Evolutionary conservation across 2,329 filamentous ascomycete species (phyloP), one percentile per base, ranked within the genome.

Genomic region (Nothopassalora personata): DNA sequence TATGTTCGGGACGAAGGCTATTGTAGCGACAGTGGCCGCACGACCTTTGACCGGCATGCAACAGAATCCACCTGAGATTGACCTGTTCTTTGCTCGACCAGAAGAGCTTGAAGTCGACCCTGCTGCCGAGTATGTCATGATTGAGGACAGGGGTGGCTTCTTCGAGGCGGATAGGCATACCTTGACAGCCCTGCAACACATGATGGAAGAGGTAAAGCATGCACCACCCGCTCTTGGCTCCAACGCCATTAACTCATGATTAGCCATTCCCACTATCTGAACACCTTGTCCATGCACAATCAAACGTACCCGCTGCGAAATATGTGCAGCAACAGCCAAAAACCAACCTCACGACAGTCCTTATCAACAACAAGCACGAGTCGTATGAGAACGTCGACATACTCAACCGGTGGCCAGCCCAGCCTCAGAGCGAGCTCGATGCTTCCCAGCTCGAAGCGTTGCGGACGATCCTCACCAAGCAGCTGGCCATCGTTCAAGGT

Each of bases 401-500:
- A 9, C 68, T 87, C 0, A 65, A 78, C 2, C 64, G 74, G 0
- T 87, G 85, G 80, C 86, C 85, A 0, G 56, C 60, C 1, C 60
- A 71, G 15, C 72, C 76, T 1, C 64, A 77, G 1, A 77, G 76
- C 31, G 73, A 71, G 2, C 79, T 96, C 8, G 91, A 96, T 66
- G 68, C 73, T 0, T 91, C 89, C 0, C 92, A 97, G 69, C 80
- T 85, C 45, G 72, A 75, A 3, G 91, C 90, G 0, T 78, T 94
- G 0, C 75, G 81, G 15, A 79, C 84, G 1, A 91, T 96, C 61
- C 74, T 94, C 0, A 88, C 86, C 0, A 88, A 85, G 58, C 82
- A 84, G 50, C 69, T 96, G 1, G 84, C 90, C 0, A 85, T 96
- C 33, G 75, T 96, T 0, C 92, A 96, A 75, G 92, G 92, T 0